These are phyloP conservation scores for Penicillium odoratum DNA, from an alignment of 495 filamentous ascomycete species.

Conservation along the genomic window DNA sequence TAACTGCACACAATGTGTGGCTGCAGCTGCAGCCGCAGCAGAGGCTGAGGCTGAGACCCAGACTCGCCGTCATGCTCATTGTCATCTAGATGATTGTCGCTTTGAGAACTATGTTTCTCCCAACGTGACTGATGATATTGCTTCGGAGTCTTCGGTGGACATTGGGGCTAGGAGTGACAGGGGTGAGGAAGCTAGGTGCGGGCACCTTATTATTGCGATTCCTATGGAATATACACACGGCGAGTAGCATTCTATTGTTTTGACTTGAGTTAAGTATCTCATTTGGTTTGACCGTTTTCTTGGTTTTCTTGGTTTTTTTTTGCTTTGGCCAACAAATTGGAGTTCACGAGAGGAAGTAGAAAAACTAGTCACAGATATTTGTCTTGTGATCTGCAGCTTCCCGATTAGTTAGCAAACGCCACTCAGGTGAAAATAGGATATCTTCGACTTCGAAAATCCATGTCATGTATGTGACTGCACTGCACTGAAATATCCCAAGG, in stretches of 20 bases:
- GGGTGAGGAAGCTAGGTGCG: background rate
- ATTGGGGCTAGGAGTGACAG: background rate
- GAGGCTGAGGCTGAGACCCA: background rate
- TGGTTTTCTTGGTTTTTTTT: background rate
- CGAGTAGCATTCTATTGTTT: background rate
- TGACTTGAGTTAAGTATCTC: too few relatives aligned
- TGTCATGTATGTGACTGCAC: too few relatives aligned
- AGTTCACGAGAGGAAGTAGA: background rate
- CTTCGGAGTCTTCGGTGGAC: conserved; percentile 10
- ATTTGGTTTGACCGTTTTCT: too few relatives aligned
- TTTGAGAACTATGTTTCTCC: background rate
- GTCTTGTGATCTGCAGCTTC: background rate
- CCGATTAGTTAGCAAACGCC: background rate
- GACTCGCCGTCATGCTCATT: background rate
- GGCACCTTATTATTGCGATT: conserved; percentile 4
- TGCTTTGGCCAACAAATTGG: background rate
- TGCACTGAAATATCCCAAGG: too few relatives aligned
- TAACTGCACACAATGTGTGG: background rate
- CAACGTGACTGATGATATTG: conserved; percentile 7
- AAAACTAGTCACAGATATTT: background rate
- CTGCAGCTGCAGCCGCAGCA: background rate
- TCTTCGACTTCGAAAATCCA: too few relatives aligned
- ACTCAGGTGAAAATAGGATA: background rate
- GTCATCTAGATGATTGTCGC: conserved; percentile 3
- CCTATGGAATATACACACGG: background rate